phyloP scores from a whole-genome alignment of 352 stramenopile genomes.

The Pythium plurisporium region DNA sequence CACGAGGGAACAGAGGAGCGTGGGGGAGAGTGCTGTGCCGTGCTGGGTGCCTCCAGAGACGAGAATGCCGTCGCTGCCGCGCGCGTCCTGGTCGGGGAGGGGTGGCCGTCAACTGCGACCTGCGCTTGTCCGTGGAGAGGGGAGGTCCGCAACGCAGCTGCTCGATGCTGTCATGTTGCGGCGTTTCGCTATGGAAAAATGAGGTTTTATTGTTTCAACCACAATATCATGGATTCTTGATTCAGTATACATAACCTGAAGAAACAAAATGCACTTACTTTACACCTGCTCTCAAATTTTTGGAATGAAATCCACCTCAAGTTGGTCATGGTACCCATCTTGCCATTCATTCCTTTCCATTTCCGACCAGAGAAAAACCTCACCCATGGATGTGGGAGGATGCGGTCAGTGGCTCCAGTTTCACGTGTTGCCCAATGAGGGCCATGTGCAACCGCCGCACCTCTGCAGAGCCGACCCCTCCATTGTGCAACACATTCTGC shows the following conservation, averaged over 20 bases:
- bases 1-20: no score
- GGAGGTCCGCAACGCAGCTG: slow-evolving; percentile 9
- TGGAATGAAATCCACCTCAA: no score
- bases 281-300: background rate
- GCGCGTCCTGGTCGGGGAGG: background rate
- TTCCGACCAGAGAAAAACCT: background rate
- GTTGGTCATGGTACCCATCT: background rate
- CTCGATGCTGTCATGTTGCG: slow-evolving; percentile 20
- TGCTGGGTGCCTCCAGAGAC: no score
- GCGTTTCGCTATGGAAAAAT: background rate
- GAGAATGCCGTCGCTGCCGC: background rate
- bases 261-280: background rate
- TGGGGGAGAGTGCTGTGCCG: no score
- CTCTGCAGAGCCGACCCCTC: no score
- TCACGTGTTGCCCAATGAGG: background rate
- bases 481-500: no score
- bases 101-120: slow-evolving; percentile 17
- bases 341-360: background rate
- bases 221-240: background rate
- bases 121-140: slow-evolving; percentile 14
- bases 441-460: no score
- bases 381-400: background rate
- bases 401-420: background rate
- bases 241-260: background rate
- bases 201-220: slow-evolving; percentile 9